A percentile compares a stretch with the other conserved stretches of the same genome.
These are phyloP conservation scores for Fusarium oligoseptatum DNA, from an alignment of 2,329 filamentous ascomycete species.

Conservation along the genomic window DNA sequence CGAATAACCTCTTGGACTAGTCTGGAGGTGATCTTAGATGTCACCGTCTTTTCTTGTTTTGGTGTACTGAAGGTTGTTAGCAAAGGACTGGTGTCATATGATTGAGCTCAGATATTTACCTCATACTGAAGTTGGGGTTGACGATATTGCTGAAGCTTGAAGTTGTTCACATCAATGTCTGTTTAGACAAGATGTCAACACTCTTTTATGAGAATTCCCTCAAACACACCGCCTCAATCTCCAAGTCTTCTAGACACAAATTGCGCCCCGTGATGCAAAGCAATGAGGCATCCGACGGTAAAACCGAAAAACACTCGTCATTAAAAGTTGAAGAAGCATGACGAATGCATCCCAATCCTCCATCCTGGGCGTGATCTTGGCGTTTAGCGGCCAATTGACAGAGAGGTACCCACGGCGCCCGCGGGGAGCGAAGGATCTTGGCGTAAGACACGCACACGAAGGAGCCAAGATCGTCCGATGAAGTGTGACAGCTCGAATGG, in stretches of 20 bases:
- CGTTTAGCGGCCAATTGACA: background rate
- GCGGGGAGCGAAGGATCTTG: background rate
- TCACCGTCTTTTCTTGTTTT: background rate
- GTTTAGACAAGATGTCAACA: background rate
- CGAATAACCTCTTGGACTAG: background rate
- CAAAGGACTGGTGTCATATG: background rate
- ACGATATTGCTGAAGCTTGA: background rate
- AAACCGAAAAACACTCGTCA: background rate
- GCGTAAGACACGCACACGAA: background rate
- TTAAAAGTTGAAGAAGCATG: background rate
- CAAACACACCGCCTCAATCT: background rate
- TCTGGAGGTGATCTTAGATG: background rate
- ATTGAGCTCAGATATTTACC: background rate
- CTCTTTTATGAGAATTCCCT: background rate
- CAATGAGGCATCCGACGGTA: background rate
- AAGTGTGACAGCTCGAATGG: background rate
- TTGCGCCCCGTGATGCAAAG: too few species aligned
- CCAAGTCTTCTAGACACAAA: too few species aligned
- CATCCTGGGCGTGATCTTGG: background rate
- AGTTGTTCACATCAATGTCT: background rate
- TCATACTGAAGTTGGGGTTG: background rate
- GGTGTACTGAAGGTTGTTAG: background rate
- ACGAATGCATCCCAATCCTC: constrained; percentile 1
- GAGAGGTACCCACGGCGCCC: background rate
- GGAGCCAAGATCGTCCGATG: background rate